Conservation (phyloP, 257 asterid genomes). For the Plantago elongata region DNA sequence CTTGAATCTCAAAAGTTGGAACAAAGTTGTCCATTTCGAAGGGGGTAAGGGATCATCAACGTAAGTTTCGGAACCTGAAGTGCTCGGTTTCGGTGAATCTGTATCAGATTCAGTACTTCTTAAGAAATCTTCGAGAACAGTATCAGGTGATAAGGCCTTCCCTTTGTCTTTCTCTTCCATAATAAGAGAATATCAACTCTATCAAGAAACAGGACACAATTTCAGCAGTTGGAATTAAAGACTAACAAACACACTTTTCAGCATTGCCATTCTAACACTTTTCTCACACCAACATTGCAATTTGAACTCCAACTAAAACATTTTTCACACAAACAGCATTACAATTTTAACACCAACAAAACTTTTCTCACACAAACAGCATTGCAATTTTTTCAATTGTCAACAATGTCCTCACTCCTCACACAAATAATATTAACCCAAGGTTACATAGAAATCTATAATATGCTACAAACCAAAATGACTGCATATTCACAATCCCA, state of each 20-base stretch:
- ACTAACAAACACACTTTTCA: too few species aligned
- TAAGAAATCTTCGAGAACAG: slow-evolving; percentile 78
- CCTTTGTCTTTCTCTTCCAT: slow-evolving; percentile 55
- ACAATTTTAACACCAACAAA: neutral
- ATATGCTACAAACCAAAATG: neutral
- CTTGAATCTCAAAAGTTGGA: slow-evolving; percentile 45
- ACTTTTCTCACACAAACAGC: slow-evolving; percentile 1
- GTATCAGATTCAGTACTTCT: slow-evolving; percentile 69
- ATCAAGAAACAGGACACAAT: slow-evolving; percentile 13
- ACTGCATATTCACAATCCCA: neutral
- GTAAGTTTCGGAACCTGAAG: slow-evolving; percentile 47
- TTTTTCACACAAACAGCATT: too few species aligned
- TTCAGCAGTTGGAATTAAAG: neutral
- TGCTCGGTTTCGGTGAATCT: slow-evolving; percentile 68
- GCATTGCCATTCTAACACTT: too few species aligned
- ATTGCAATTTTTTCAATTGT: neutral
- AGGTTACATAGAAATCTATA: neutral
- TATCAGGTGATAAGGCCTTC: slow-evolving; percentile 67
- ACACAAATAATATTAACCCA: neutral
- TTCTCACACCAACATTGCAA: neutral
- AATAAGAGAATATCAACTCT: slow-evolving; percentile 24
- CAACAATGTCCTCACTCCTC: neutral
- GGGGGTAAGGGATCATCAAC: slow-evolving; percentile 30
- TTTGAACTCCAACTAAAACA: neutral
- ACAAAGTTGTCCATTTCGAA: slow-evolving; percentile 51